Evolutionary conservation across 1,284 basidiomycete genomes (phyloP), one percentile per base, ranked within the genome.

Genomic region (Fereydounia khargensis): DNA sequence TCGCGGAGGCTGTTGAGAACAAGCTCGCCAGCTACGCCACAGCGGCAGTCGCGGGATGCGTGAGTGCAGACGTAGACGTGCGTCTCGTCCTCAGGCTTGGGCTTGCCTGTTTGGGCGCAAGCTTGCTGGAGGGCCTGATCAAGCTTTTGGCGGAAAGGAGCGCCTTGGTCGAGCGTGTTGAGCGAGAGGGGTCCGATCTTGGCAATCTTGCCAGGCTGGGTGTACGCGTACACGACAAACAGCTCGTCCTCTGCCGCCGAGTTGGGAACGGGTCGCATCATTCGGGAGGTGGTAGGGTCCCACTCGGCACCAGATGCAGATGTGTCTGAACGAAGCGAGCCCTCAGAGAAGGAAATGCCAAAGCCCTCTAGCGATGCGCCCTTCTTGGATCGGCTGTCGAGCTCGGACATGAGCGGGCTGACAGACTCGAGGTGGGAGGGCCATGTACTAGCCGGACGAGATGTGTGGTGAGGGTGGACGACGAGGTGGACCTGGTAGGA

Each of bases 41-140:
- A 78, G 3, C 75, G 66, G 43, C 77, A 78, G 36, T 78, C 77
- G 13, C 76, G 55, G 0, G 55, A 51, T 19, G 69, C 70, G 33
- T 78, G 77, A 1, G 73, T 74, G 53, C 76, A 77, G 27, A 77
- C 66, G 35, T 68, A 77, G 40, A 77, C 59, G 40, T 76, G 69
- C 0, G 65, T 53, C 39, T 68, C 64, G 18, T 58, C 54, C 1
- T 25, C 20, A 4, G 14, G 23, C 42, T 50, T 50, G 1, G 36
- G 33, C 3, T 40, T 33, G 6, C 50, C 50, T 2, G 61, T 54
- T 43, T 64, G 61, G 1, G 48, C 42, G 20, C 27, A 30, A 4
- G 54, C 42, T 11, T 46, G 35, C 8, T 46, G 47, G 5, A 69
- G 47, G 6, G 53, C 58, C 6, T 48, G 22, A 16, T 63, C 43